Evolutionary conservation across 2,329 filamentous ascomycete species (phyloP).

Genomic region (Hypoxylon sp.): DNA sequence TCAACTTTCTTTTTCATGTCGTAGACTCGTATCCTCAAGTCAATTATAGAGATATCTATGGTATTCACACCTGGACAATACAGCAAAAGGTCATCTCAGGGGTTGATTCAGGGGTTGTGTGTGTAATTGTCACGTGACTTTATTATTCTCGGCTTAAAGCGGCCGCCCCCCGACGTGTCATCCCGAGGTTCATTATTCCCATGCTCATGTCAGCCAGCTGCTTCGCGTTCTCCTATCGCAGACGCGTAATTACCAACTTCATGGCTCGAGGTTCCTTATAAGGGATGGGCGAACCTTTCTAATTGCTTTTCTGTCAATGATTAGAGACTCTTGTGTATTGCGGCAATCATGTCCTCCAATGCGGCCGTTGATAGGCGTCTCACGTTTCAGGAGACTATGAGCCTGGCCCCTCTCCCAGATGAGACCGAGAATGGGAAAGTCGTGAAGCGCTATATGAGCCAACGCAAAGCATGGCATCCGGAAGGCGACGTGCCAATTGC

Average conservation of each 20-base stretch:
- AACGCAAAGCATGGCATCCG: conserved; percentile 51
- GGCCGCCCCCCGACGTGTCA: background rate
- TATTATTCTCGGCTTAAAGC: background rate
- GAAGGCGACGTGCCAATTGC: conserved; percentile 48
- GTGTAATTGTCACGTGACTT: background rate
- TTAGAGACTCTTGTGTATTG: background rate
- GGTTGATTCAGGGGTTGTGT: background rate
- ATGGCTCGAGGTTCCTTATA: background rate
- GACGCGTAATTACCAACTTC: background rate
- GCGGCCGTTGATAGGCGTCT: conserved; percentile 40
- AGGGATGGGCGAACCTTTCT: background rate
- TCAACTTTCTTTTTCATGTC: too few relatives aligned
- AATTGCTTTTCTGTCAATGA: background rate
- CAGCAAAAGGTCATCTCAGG: too few relatives aligned
- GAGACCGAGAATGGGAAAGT: conserved; percentile 32
- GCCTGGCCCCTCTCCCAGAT: conserved; percentile 50
- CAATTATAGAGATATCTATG: too few relatives aligned
- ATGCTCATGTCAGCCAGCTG: too few relatives aligned
- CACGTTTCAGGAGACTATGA: conserved; percentile 55
- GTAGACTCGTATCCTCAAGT: too few relatives aligned
- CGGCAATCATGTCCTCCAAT: conserved; percentile 14
- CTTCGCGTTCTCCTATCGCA: background rate
- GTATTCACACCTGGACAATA: too few relatives aligned
- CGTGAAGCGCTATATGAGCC: conserved; percentile 54
- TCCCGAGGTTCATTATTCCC: background rate